Evolutionary conservation across 2,329 filamentous ascomycete genomes (phyloP).

Genomic region (Colletotrichum cereale): DNA sequence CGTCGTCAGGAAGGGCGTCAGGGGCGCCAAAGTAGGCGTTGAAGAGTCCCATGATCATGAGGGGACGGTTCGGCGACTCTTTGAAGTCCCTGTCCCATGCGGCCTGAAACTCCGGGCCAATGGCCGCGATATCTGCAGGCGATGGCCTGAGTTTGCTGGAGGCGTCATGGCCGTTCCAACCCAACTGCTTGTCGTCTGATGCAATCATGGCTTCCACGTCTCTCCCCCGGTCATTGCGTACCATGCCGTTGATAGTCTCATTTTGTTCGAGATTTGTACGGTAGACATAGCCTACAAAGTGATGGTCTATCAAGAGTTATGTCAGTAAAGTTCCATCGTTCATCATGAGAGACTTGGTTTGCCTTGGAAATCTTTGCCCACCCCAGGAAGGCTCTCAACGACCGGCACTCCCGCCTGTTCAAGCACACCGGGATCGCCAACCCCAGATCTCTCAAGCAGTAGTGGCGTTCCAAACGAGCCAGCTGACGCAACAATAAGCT

Average conservation of each 20-base stretch:
- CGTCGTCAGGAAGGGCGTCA: slow-evolving; percentile 48
- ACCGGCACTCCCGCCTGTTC: slow-evolving; percentile 58
- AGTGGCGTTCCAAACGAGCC: slow-evolving; percentile 17
- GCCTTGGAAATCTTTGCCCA: slow-evolving; percentile 21
- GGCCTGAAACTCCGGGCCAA: slow-evolving; percentile 62
- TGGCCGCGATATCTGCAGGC: slow-evolving; percentile 60
- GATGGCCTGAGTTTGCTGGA: slow-evolving; percentile 65
- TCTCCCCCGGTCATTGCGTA: slow-evolving; percentile 56
- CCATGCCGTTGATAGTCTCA: slow-evolving; percentile 64
- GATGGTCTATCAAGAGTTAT: slow-evolving; percentile 2
- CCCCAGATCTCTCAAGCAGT: slow-evolving; percentile 20
- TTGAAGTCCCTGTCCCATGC: slow-evolving; percentile 65
- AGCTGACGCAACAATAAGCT: slow-evolving; percentile 53
- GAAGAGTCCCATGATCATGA: slow-evolving; percentile 43
- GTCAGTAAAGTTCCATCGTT: background rate
- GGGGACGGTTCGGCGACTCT: slow-evolving; percentile 42
- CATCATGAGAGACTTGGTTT: background rate
- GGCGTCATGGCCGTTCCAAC: slow-evolving; percentile 67
- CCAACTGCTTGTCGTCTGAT: slow-evolving; percentile 53
- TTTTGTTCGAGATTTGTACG: slow-evolving; percentile 51
- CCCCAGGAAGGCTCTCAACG: slow-evolving; percentile 56
- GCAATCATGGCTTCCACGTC: slow-evolving; percentile 39
- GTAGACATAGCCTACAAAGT: slow-evolving; percentile 65
- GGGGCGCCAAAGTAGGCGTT: slow-evolving; percentile 49
- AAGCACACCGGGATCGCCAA: slow-evolving; percentile 52